These are phyloP conservation scores for Pythium diclinum DNA, from an alignment of 352 stramenopile genomes.

Conservation along the genomic window DNA sequence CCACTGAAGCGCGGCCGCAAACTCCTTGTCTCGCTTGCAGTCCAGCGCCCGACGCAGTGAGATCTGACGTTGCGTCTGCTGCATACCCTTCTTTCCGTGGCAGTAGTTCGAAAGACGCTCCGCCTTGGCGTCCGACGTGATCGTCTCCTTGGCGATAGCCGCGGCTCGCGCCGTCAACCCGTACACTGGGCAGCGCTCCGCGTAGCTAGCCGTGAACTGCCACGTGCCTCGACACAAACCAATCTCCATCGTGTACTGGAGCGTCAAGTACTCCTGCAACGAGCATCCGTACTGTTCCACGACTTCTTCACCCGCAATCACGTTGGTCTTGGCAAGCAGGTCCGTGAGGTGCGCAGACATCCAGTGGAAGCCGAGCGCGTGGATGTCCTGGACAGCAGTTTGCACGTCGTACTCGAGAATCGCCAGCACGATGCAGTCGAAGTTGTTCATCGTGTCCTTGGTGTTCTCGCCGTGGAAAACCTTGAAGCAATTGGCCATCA, in stretches of 20 bases:
- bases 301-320: constrained; percentile 45
- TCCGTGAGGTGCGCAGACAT: constrained; percentile 70
- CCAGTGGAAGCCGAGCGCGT: constrained; percentile 64
- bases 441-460: constrained; percentile 57
- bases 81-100: constrained; percentile 43
- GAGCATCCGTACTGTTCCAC: constrained; percentile 48
- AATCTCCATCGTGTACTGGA: constrained; percentile 73
- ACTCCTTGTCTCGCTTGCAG: constrained; percentile 39
- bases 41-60: constrained; percentile 36
- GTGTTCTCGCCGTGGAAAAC: constrained; percentile 37
- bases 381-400: constrained; percentile 62
- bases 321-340: constrained; percentile 51
- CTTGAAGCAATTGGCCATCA: constrained; percentile 74
- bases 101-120: constrained; percentile 56
- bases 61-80: constrained; percentile 35
- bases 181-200: constrained; percentile 55
- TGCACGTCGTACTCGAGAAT: constrained; percentile 78
- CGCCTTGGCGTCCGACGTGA: constrained; percentile 55
- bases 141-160: constrained; percentile 42
- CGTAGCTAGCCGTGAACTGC: constrained; percentile 66
- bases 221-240: constrained; percentile 52
- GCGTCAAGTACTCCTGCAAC: constrained; percentile 53
- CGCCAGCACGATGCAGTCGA: constrained; percentile 78
- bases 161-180: constrained; percentile 42
- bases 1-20: constrained; percentile 61